phyloP scores from a whole-genome alignment of 148 eudicot genomes.

The Rhododendron molle region DNA sequence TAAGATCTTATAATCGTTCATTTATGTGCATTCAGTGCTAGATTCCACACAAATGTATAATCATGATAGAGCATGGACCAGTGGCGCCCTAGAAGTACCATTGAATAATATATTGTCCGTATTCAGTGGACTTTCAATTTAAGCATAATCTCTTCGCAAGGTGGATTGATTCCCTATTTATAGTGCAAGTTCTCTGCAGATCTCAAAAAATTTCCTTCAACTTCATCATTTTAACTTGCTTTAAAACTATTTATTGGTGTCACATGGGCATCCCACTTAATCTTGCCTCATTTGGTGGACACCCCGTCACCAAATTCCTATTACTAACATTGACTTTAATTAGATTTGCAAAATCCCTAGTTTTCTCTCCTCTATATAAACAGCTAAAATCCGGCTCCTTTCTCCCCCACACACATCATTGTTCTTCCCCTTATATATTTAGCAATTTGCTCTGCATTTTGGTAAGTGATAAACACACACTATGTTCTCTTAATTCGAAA shows the following conservation, averaged over 20 bases:
- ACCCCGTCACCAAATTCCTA: slow-evolving; percentile 9
- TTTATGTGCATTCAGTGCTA: background rate
- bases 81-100: background rate
- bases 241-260: background rate
- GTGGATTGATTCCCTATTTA: background rate
- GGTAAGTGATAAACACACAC: background rate
- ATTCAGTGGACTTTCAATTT: background rate
- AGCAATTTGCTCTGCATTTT: background rate
- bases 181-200: background rate
- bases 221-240: slow-evolving; percentile 2
- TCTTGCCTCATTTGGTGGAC: slow-evolving; percentile 26
- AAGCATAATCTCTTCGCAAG: background rate
- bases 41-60: background rate
- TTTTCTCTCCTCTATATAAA: background rate
- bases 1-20: background rate
- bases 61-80: background rate
- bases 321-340: background rate
- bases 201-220: background rate
- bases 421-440: background rate
- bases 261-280: slow-evolving; percentile 19
- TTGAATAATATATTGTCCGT: no score
- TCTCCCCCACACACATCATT: background rate
- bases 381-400: background rate
- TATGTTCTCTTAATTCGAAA: background rate
- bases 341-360: background rate